Conservation (phyloP, 1,139 yeast genomes). For the Lodderomyces jiufengensis region DNA sequence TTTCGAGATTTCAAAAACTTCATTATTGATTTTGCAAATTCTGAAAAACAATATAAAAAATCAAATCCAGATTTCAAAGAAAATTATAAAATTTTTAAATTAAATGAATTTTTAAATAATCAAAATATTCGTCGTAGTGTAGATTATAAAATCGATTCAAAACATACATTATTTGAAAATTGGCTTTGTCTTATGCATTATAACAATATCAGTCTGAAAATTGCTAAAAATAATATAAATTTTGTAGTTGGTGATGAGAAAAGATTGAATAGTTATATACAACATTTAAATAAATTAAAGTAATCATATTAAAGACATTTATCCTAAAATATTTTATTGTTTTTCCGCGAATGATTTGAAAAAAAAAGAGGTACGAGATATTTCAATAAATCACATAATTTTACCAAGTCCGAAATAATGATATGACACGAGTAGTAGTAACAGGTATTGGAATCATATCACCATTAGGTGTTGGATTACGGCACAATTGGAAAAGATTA, state of each 20-base stretch:
- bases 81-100: conserved; percentile 27
- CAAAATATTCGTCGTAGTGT: background rate
- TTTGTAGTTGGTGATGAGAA: conserved; percentile 45
- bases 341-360: too few relatives aligned
- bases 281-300: conserved; percentile 4
- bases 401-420: too few relatives aligned
- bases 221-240: conserved; percentile 31
- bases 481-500: conserved; percentile 50
- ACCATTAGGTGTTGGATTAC: conserved; percentile 76
- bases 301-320: too few relatives aligned
- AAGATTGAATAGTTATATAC: conserved; percentile 28
- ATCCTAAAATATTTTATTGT: too few relatives aligned
- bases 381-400: too few relatives aligned
- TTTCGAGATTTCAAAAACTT: conserved; percentile 25
- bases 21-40: conserved; percentile 23
- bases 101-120: conserved; percentile 14
- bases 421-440: conserved; percentile 58
- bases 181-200: conserved; percentile 30
- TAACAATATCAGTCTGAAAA: conserved; percentile 18
- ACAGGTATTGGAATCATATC: conserved; percentile 88
- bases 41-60: conserved; percentile 25
- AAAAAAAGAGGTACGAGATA: too few relatives aligned
- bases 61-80: conserved; percentile 12
- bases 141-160: conserved; percentile 2
- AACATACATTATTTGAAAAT: conserved; percentile 19